phyloP scores from a whole-genome alignment of 2,329 filamentous ascomycete species.

The Claviceps cyperi region DNA sequence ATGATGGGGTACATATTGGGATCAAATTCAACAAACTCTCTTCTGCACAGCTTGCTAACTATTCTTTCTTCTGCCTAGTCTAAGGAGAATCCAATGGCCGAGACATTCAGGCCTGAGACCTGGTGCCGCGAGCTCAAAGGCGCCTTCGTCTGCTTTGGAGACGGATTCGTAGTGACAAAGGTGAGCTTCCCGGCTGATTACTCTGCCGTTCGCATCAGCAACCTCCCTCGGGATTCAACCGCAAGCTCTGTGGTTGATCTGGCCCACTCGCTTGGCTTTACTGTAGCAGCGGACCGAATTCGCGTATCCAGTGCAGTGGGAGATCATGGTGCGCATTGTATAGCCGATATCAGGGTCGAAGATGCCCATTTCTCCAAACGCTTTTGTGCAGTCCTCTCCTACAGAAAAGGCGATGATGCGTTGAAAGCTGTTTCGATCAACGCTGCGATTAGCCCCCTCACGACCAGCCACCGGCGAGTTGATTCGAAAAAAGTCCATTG shows the following conservation, averaged over 20 bases:
- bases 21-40: neutral
- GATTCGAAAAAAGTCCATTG: conserved; percentile 20
- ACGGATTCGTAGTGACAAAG: conserved; percentile 16
- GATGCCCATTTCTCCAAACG: neutral
- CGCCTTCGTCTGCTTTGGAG: conserved; percentile 16
- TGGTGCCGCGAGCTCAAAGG: conserved; percentile 7
- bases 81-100: neutral
- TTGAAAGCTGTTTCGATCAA: conserved; percentile 4
- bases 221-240: conserved; percentile 11
- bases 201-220: conserved; percentile 19
- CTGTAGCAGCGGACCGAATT: neutral
- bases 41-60: neutral
- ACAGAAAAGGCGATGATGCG: neutral
- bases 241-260: conserved; percentile 9
- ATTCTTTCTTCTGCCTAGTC: neutral
- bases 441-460: conserved; percentile 7
- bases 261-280: conserved; percentile 6
- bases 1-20: neutral
- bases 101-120: neutral
- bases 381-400: neutral
- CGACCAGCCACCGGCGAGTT: conserved; percentile 15
- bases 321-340: neutral
- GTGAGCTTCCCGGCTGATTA: conserved; percentile 20
- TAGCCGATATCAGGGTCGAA: neutral
- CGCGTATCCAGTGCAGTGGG: neutral